These are phyloP conservation scores for Mucor lusitanicus DNA, from an alignment of 371 early-diverging fungal genomes.

Conservation along the genomic window DNA sequence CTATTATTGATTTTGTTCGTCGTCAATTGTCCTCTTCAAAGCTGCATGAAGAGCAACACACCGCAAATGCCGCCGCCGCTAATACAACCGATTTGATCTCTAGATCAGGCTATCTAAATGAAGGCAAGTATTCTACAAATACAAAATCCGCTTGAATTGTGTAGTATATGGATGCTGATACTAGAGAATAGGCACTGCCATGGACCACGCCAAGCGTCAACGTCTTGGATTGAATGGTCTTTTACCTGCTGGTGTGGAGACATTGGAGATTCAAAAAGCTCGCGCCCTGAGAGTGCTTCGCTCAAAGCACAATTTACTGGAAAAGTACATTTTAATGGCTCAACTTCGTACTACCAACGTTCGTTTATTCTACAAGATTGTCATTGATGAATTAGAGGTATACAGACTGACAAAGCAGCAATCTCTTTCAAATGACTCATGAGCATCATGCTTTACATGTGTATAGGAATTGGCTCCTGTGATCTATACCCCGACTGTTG, in stretches of 20 bases:
- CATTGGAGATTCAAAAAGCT: slow-evolving; percentile 70
- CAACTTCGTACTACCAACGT: slow-evolving; percentile 77
- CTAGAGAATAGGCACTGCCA: slow-evolving; percentile 13
- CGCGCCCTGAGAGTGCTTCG: slow-evolving; percentile 73
- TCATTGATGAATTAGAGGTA: slow-evolving; percentile 76
- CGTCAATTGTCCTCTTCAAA: slow-evolving; percentile 3
- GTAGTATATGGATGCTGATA: not conserved
- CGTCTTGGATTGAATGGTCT: slow-evolving; percentile 66
- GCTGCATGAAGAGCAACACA: not conserved
- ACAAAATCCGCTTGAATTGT: not conserved
- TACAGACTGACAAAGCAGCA: not conserved
- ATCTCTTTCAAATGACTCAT: not conserved
- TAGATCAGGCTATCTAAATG: slow-evolving; percentile 23
- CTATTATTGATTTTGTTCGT: slow-evolving; percentile 11
- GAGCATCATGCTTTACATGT: too few relatives aligned
- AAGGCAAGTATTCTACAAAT: slow-evolving; percentile 9
- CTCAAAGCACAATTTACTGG: slow-evolving; percentile 63
- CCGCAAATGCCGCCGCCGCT: not conserved
- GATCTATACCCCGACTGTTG: slow-evolving; percentile 94
- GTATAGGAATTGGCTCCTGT: slow-evolving; percentile 76
- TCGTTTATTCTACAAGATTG: slow-evolving; percentile 79
- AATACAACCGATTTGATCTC: slow-evolving; percentile 6
- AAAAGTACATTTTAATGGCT: slow-evolving; percentile 83
- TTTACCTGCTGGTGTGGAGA: slow-evolving; percentile 71
- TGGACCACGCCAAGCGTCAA: slow-evolving; percentile 15